Percentiles rank a stretch among this genome's conserved stretches.
phyloP scores from a whole-genome alignment of 2,329 filamentous ascomycete species.

The Monilinia polystroma region DNA sequence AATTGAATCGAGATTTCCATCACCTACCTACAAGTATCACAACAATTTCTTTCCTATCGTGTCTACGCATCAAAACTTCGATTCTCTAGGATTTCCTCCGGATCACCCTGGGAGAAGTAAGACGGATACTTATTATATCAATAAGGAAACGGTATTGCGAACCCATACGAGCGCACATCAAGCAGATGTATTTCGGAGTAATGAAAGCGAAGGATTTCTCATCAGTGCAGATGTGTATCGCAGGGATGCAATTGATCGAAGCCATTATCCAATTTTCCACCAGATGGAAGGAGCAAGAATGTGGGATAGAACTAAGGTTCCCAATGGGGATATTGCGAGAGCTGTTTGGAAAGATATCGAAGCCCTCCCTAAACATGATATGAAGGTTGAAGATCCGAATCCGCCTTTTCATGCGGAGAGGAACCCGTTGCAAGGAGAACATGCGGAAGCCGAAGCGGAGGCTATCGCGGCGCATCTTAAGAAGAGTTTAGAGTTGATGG shows the following conservation, averaged over 20 bases:
- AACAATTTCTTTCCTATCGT: conserved; percentile 82
- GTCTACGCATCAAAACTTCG: conserved; percentile 84
- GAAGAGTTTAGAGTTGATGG: conserved; percentile 82
- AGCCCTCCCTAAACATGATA: conserved; percentile 67
- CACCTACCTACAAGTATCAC: conserved; percentile 70
- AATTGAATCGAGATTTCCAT: conserved; percentile 84
- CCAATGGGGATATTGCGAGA: conserved; percentile 57
- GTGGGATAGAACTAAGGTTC: conserved; percentile 71
- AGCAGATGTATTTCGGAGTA: conserved; percentile 72
- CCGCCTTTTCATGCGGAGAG: conserved; percentile 72
- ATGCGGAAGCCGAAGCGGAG: conserved; percentile 74
- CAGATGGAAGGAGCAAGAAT: conserved; percentile 96
- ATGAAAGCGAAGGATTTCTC: conserved; percentile 76
- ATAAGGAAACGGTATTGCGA: conserved; percentile 75
- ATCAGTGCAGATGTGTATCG: conserved; percentile 95
- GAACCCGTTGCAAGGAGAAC: conserved; percentile 79
- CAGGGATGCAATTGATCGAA: conserved; percentile 89
- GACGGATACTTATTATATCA: conserved; percentile 96
- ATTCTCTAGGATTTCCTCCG: conserved; percentile 85
- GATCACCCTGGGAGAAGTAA: conserved; percentile 85
- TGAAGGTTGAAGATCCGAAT: conserved; percentile 81
- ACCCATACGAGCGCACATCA: conserved; percentile 97
- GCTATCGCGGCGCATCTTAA: conserved; percentile 85
- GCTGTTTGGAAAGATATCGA: conserved; percentile 70
- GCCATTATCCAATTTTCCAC: conserved; percentile 95